These are phyloP conservation scores for Fennellomyces sp. DNA, from an alignment of 371 early-diverging fungal species.

Conservation along the genomic window DNA sequence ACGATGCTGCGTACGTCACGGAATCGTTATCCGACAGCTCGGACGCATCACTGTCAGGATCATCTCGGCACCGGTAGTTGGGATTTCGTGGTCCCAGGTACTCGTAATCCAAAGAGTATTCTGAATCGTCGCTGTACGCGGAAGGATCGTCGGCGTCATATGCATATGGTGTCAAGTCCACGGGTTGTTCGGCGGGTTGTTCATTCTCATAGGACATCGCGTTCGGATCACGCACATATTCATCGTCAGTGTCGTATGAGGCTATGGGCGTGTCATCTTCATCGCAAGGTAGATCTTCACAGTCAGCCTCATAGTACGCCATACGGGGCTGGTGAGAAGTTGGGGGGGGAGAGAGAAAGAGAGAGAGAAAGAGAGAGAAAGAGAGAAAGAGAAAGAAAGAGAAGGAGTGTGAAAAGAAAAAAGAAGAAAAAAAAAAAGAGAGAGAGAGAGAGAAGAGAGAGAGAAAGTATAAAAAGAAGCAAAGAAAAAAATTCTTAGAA, in stretches of 20 bases:
- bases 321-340: conserved; percentile 8
- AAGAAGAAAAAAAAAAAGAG: conserved; percentile 7
- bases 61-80: conserved; percentile 36
- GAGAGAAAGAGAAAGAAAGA: conserved; percentile 2
- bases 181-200: too few species aligned
- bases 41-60: conserved; percentile 44
- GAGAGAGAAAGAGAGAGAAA: background rate
- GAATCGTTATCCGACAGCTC: conserved; percentile 32
- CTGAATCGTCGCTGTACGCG: conserved; percentile 27
- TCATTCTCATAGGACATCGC: too few species aligned
- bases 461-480: background rate
- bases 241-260: background rate
- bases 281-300: conserved; percentile 14
- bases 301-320: conserved; percentile 23
- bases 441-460: background rate
- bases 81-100: conserved; percentile 47
- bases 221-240: too few species aligned
- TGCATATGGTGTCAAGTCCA: too few species aligned
- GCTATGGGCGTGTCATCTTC: background rate
- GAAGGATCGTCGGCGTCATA: conserved; percentile 1
- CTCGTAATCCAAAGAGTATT: conserved; percentile 51
- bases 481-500: background rate
- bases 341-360: background rate
- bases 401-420: conserved; percentile 9
- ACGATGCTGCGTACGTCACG: too few species aligned